Percentiles rank a stretch among this genome's conserved stretches.
Conservation (phyloP, 352 stramenopile genomes). For the Pythium folliculosum region DNA sequence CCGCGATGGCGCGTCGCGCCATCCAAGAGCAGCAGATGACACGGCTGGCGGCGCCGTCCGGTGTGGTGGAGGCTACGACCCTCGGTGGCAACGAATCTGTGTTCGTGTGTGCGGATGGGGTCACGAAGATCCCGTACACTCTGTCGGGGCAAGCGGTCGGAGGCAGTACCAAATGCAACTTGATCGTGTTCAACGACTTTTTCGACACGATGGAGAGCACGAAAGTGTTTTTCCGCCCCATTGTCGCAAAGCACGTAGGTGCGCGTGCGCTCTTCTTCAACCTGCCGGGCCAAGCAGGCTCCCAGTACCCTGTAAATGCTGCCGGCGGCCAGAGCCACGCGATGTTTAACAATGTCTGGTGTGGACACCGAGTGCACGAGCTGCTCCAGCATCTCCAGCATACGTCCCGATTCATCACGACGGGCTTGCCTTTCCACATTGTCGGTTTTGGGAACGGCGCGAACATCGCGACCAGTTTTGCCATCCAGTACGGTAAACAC, state of each 20-base stretch:
- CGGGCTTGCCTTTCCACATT: conserved; percentile 78
- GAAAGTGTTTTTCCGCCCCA: conserved; percentile 83
- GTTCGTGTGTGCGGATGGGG: conserved; percentile 74
- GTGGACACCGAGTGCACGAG: conserved; percentile 80
- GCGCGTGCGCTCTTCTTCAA: conserved; percentile 91
- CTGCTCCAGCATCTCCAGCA: conserved; percentile 80
- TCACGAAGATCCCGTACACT: conserved; percentile 84
- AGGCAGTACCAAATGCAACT: conserved; percentile 70
- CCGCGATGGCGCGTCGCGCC: conserved; percentile 41
- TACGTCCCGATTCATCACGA: conserved; percentile 67
- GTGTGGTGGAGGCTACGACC: conserved; percentile 36
- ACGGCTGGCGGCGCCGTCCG: conserved; percentile 50
- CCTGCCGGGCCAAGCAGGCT: conserved; percentile 86
- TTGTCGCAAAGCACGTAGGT: conserved; percentile 78
- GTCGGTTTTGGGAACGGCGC: conserved; percentile 90
- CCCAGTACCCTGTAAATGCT: conserved; percentile 44
- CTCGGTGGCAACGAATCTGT: conserved; percentile 32
- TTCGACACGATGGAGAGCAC: conserved; percentile 93
- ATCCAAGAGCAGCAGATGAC: conserved; percentile 83
- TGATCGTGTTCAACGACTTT: conserved; percentile 92
- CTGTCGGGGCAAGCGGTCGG: conserved; percentile 70
- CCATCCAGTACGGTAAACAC: conserved; percentile 44
- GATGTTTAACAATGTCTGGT: conserved; percentile 87
- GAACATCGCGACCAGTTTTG: conserved; percentile 79
- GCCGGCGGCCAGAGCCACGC: background rate